Evolutionary conservation across 441 rosid species (phyloP), one percentile per base, ranked within the genome.

Genomic region (Dalechampia spathulata): DNA sequence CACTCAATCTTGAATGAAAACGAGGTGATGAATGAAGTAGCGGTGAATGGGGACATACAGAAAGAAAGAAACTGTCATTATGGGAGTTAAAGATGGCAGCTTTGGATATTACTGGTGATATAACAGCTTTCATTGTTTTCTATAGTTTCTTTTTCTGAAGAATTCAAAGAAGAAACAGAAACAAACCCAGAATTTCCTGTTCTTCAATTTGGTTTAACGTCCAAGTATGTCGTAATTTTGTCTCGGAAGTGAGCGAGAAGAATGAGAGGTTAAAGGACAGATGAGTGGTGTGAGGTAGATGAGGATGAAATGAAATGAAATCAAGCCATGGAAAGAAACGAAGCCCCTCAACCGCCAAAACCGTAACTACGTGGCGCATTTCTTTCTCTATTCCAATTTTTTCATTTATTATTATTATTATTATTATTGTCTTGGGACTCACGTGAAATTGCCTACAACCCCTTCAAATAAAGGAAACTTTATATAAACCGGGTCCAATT

Each of bases 321-420:
- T n/a, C n/a, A n/a, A n/a, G n/a, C n/a, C n/a, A n/a, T n/a, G n/a
- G n/a, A n/a, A n/a, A n/a, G n/a, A n/a, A n/a, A n/a, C n/a, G n/a
- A n/a, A n/a, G n/a, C n/a, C n/a, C 13, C 55, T 55, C 55, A 44
- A 56, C 68, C 61, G 66, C 75, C 68, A 65, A 71, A 65, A 23
- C 7, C 6, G 13, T 22, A 42, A 42, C 45, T 21, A 71, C 62
- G 75, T 62, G 68, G 60, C 65, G 22, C 46, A 19, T 32, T 46
- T 39, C 56, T 13, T n/a, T n/a, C n/a, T n/a, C n/a, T n/a, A n/a
- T n/a, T n/a, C n/a, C n/a, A n/a, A n/a, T n/a, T n/a, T n/a, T n/a
- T n/a, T n/a, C n/a, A n/a, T n/a, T n/a, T n/a, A n/a, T n/a, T n/a
- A n/a, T n/a, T n/a, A n/a, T n/a, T n/a, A n/a, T n/a, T n/a, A n/a